Base-by-base conservation (phyloP, 495 filamentous ascomycete species). In the Penicillium lividum region DNA sequence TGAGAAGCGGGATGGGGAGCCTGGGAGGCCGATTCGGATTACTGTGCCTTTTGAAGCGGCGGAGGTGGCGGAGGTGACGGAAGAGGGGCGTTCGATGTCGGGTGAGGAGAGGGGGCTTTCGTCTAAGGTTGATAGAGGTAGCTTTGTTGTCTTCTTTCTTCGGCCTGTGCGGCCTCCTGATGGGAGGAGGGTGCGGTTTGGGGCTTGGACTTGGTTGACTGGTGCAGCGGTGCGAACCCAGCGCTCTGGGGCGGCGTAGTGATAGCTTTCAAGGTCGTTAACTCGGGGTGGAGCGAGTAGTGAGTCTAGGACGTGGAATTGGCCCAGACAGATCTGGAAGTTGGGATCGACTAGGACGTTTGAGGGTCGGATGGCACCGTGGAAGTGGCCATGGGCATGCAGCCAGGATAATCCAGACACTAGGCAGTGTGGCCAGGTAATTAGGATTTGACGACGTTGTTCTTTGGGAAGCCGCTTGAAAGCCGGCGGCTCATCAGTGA, bases 391-490 rank as follows among this genome's bases (percentile, higher is more conserved):
- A 56, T 82, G 82, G 30, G 80, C 80, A 72, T 97, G 92, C 3
- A 97, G 79, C 69, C 84, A 91, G 45, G 87, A 85, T 25, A 96
- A 67, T 9, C 88, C 89, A 60, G 92, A 88, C 0, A 84, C 80
- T 2, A 98, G 80, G 67, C 93, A 97, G 70, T 92, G 91, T 42
- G 93, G 84, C 93, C 93, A 97, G 61, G 89, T 86, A 64, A 96
- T 78, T 15, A 96, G 70, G 3, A 87, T 77, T 31, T 79, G 73
- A 30, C 88, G 83, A 29, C 90, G 84, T n/a, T 84, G 80, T 54
- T 84, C 77, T 67, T 95, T 96, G 3, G 85, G 67, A 3, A 96
- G 74, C 3, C 80, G 80, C 66, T 93, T 92, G 74, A 92, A 84
- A 5, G 74, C 73, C 44, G 77, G 72, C 3, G 89, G 89, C 18